Percentiles rank a stretch among this genome's conserved stretches.
phyloP scores from a whole-genome alignment of 225 moss, liverwort and hornwort species.

The Thuidium tamariscinum region DNA sequence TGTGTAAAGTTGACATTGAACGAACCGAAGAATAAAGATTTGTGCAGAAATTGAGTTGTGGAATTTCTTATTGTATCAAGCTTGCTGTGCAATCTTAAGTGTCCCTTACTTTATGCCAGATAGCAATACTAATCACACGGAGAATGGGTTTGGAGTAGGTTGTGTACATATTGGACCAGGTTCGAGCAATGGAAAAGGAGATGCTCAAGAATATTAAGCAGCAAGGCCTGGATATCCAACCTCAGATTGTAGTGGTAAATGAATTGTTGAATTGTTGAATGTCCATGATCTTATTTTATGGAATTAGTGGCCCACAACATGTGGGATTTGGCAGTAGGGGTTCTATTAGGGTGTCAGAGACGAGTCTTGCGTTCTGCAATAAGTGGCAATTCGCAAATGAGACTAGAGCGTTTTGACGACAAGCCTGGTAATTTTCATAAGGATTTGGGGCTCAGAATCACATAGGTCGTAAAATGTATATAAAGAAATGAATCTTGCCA shows the following conservation, averaged over 20 bases:
- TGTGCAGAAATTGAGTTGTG: background rate
- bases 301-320: background rate
- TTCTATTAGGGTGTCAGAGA: background rate
- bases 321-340: background rate
- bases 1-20: background rate
- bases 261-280: background rate
- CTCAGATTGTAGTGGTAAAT: constrained; percentile 71
- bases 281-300: background rate
- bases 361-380: background rate
- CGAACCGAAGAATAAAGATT: too few species aligned
- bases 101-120: background rate
- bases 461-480: background rate
- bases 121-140: background rate
- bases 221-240: constrained; percentile 67
- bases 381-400: background rate
- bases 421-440: too few species aligned
- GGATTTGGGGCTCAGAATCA: background rate
- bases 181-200: constrained; percentile 73
- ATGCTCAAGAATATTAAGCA: constrained; percentile 65
- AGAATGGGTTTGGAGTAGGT: constrained; percentile 30
- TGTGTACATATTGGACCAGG: constrained; percentile 96
- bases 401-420: background rate
- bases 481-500: background rate
- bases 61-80: background rate
- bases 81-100: background rate